phyloP scores from a whole-genome alignment of 2,329 filamentous ascomycete species.

The Coniella lustricola region DNA sequence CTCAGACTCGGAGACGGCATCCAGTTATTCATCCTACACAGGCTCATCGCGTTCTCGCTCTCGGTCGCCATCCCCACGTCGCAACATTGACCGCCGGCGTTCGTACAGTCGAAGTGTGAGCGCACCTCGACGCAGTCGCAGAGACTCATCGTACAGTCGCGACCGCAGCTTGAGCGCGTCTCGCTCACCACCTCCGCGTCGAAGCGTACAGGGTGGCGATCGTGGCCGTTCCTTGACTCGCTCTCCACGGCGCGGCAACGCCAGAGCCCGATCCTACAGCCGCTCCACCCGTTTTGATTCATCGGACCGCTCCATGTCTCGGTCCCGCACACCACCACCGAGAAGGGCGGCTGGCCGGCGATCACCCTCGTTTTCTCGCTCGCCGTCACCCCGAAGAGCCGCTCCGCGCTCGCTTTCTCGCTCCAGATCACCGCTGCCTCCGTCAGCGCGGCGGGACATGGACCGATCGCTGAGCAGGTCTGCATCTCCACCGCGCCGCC shows the following conservation, averaged over 20 bases:
- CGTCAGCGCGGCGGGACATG: background rate
- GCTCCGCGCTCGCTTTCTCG: slow-evolving; percentile 4
- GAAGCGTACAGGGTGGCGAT: slow-evolving; percentile 3
- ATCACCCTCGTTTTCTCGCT: slow-evolving; percentile 10
- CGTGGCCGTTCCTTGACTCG: slow-evolving; percentile 14
- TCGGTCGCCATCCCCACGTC: slow-evolving; percentile 34
- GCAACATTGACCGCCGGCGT: slow-evolving; percentile 29
- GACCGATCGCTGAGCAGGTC: slow-evolving; percentile 6
- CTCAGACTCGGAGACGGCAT: slow-evolving; percentile 65
- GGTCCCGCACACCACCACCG: slow-evolving; percentile 11
- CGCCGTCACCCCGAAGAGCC: slow-evolving; percentile 10
- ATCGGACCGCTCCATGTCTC: slow-evolving; percentile 9
- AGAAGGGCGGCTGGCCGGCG: slow-evolving; percentile 2
- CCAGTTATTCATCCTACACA: slow-evolving; percentile 71
- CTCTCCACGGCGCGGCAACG: slow-evolving; percentile 4
- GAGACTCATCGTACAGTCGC: slow-evolving; percentile 17
- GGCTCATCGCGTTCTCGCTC: slow-evolving; percentile 48
- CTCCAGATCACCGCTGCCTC: background rate
- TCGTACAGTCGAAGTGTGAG: slow-evolving; percentile 26
- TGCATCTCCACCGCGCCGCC: slow-evolving; percentile 8
- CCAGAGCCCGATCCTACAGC: slow-evolving; percentile 11
- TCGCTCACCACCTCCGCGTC: slow-evolving; percentile 15
- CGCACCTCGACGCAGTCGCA: slow-evolving; percentile 19
- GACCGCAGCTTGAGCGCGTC: slow-evolving; percentile 29
- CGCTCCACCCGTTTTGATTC: slow-evolving; percentile 14